Evolutionary conservation across 805 yeast genomes (phyloP).

Genomic region (Cyberlindnera mycetangii): DNA sequence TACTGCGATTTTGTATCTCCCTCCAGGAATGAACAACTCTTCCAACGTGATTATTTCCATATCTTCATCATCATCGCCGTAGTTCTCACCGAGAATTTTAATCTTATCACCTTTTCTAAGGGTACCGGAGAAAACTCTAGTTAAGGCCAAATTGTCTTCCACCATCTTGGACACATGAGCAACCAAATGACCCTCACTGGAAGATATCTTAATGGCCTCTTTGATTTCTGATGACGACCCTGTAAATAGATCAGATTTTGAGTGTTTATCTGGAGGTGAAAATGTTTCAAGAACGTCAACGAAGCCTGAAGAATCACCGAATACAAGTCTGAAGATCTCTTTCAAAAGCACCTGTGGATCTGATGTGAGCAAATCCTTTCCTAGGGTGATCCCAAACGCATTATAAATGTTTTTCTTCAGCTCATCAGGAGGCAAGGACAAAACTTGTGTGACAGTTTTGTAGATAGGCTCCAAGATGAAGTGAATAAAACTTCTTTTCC

Average conservation of each 20-base stretch:
- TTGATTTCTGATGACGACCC: conserved; percentile 26
- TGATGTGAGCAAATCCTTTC: conserved; percentile 38
- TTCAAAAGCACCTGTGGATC: conserved; percentile 62
- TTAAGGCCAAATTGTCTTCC: conserved; percentile 55
- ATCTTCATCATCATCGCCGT: conserved; percentile 50
- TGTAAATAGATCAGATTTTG: conserved; percentile 28
- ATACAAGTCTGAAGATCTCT: conserved; percentile 51
- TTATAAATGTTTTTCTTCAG: conserved; percentile 44
- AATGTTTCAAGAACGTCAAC: conserved; percentile 43
- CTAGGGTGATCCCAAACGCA: conserved; percentile 45
- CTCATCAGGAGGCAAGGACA: conserved; percentile 48
- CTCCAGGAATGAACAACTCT: conserved; percentile 51
- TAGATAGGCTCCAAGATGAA: conserved; percentile 81
- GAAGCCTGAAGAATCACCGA: conserved; percentile 50
- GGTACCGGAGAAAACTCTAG: conserved; percentile 61
- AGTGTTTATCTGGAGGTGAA: conserved; percentile 38
- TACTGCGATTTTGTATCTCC: conserved; percentile 62
- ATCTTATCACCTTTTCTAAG: conserved; percentile 46
- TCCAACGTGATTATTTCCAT: conserved; percentile 33
- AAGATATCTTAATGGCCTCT: conserved; percentile 30
- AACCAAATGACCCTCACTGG: conserved; percentile 40
- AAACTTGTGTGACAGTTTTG: conserved; percentile 60
- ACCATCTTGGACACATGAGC: conserved; percentile 59
- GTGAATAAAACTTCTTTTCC: conserved; percentile 39
- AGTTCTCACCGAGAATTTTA: conserved; percentile 55